Conservation (phyloP, 2,329 filamentous ascomycete genomes). For the Colletotrichum nymphaeae region DNA sequence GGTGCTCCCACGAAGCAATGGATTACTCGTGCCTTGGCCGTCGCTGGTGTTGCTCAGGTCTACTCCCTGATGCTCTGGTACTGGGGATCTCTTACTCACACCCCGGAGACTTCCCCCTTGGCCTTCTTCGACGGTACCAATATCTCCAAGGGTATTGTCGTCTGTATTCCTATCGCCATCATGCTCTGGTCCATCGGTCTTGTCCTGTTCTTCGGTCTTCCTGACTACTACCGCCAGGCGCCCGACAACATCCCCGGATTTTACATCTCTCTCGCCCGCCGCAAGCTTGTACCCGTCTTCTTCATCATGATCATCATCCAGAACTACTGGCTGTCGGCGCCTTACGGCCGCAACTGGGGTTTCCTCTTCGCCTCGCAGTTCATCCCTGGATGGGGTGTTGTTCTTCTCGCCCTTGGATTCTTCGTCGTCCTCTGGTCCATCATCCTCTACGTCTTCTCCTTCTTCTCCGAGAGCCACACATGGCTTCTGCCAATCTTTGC, state of each 20-base stretch:
- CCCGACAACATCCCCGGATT: slow-evolving; percentile 74
- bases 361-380: slow-evolving; percentile 71
- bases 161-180: slow-evolving; percentile 68
- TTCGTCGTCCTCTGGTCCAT: slow-evolving; percentile 66
- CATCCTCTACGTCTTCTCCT: slow-evolving; percentile 62
- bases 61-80: slow-evolving; percentile 75
- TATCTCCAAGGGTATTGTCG: slow-evolving; percentile 50
- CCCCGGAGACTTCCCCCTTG: slow-evolving; percentile 29
- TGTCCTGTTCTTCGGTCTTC: slow-evolving; percentile 70
- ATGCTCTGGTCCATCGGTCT: slow-evolving; percentile 67
- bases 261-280: slow-evolving; percentile 69
- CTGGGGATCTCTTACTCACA: slow-evolving; percentile 59
- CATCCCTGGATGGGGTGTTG: slow-evolving; percentile 66
- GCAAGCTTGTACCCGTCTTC: slow-evolving; percentile 76
- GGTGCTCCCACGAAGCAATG: slow-evolving; percentile 72
- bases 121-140: slow-evolving; percentile 44
- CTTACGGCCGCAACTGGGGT: slow-evolving; percentile 75
- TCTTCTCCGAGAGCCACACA: slow-evolving; percentile 68
- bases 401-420: slow-evolving; percentile 66
- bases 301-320: slow-evolving; percentile 72
- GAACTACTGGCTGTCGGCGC: slow-evolving; percentile 75
- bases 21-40: slow-evolving; percentile 74
- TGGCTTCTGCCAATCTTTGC: slow-evolving; percentile 77
- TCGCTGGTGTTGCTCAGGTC: slow-evolving; percentile 75
- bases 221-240: slow-evolving; percentile 73